Evolutionary conservation across 208 protist genomes (phyloP), one percentile per base, ranked within the genome.

Genomic region (Trypanosoma rangeli): DNA sequence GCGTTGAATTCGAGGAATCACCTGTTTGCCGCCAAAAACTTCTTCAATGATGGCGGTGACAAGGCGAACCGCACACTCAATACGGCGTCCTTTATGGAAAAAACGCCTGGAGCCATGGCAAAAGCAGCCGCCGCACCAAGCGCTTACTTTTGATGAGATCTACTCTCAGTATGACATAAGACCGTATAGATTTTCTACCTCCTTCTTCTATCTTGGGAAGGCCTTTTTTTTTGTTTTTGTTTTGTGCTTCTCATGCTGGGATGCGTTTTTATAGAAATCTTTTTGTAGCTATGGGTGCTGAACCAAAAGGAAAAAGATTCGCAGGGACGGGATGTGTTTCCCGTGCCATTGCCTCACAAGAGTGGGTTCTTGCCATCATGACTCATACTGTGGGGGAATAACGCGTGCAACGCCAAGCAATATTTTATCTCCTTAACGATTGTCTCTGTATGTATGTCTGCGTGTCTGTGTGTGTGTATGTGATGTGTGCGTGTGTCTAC

Each of bases 61-160:
- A 60, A 52, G 15, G 33, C 53, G 54, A 46, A 52, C 26, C 53
- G 70, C 15, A 42, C 31, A 18, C 33, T 37, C 28, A 63, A 77
- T 10, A 73, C 58, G 22, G 78, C 49, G 20, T 59, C 61, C 5
- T 67, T 68, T 20, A 22, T 67, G 28, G 61, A 39, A 42, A 73
- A 73, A 24, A 1, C 8, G 29, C 49, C 48, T 7, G 29, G 24
- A 28, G 33, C 31, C 0, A 5, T 48, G 8, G n/a, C 49, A 26
- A 53, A 53, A 53, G 24, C 70, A 48, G 58, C 44, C 26, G 33
- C 67, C 0, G 9, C 33, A 12, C 56, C 64, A 46, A 87, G 82
- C 31, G 78, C 82, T 31, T 87, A 87, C 73, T 87, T 87, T 70
- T 87, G 77, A 16, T 58, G n/a, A 29, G 28, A 35, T 9, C 1